Base-by-base conservation (phyloP, 2,329 filamentous ascomycete species). In the Trichoderma gracile region DNA sequence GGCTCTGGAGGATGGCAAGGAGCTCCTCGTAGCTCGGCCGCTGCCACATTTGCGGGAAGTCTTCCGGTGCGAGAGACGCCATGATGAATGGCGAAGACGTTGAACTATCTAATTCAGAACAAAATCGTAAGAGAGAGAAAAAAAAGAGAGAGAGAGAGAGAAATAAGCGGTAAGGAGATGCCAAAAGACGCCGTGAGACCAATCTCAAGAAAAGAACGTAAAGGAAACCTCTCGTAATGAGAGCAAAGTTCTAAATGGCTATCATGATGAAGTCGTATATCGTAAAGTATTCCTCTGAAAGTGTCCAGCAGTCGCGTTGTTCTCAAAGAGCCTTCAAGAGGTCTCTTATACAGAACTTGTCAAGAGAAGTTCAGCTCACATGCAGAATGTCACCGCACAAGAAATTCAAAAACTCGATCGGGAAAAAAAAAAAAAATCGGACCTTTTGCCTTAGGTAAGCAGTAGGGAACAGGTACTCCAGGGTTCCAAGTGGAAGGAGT, bases 21-120 rank as follows among this genome's bases (percentile, higher is more conserved):
- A 97, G 82, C 5, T 83, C 81, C 38, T 80, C 78, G 65, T 86
- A 88, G 21, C 86, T 80, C 7, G 93, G 93, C 72, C 86, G 89
- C 71, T 89, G 85, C 83, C 93, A 92, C 67, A 94, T 82, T 72
- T 93, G 91, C n/a, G 93, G 92, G 27, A 97, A 85, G 72, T 94
- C 90, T 65, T 77, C 76, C 64, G 77, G 71, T 60, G 77, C 72
- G 38, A 76, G 68, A 25, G 70, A 30, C 49, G 49, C 72, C 64
- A 66, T 66, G 74, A 76, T 17, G 9, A 30, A 57, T 15, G 21
- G 6, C 27, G 54, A 57, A 23, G 21, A 25, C 21, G n/a, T 33
- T 23, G 17, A 12, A 50, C 42, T 19, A 8, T 50, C 27, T 30
- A 50, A 19, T 27, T 4, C 47, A 25, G 21, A 14, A 10, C 15